Evolutionary conservation across 2,329 filamentous ascomycete species (phyloP).

Genomic region (Aspergillus carbonarius): DNA sequence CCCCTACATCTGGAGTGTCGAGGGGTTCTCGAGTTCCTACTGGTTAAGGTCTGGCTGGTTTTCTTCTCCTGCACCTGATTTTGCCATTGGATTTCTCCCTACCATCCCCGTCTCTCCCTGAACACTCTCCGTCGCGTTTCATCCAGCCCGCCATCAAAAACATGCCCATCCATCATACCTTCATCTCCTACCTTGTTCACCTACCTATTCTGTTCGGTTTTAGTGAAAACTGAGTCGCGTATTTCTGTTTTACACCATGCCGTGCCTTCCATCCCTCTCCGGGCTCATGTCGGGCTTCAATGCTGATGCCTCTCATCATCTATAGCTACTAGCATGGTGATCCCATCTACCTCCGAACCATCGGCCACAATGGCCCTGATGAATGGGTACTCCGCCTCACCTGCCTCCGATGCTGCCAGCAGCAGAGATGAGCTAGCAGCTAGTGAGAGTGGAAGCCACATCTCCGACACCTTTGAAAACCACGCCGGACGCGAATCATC

Average conservation of each 20-base stretch:
- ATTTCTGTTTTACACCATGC: conserved; percentile 24
- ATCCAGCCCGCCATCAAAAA: conserved; percentile 42
- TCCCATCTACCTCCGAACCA: conserved; percentile 42
- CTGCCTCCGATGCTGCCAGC: conserved; percentile 25
- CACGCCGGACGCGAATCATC: conserved; percentile 53
- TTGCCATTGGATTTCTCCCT: conserved; percentile 21
- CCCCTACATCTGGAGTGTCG: conserved; percentile 19
- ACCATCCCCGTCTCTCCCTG: conserved; percentile 19
- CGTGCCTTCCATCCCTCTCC: conserved; percentile 22
- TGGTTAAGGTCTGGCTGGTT: conserved; percentile 17
- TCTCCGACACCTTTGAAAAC: conserved; percentile 68
- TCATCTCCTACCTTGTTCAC: conserved; percentile 27
- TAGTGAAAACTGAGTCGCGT: conserved; percentile 36
- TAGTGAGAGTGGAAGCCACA: conserved; percentile 69
- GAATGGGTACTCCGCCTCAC: conserved; percentile 34
- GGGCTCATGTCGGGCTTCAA: conserved; percentile 34
- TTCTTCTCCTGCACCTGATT: conserved; percentile 21
- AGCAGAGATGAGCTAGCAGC: conserved; percentile 41
- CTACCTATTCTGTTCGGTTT: conserved; percentile 22
- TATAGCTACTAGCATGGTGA: conserved; percentile 47
- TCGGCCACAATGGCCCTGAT: conserved; percentile 33
- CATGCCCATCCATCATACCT: conserved; percentile 36
- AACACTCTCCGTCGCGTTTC: conserved; percentile 31
- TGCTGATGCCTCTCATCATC: conserved; percentile 39
- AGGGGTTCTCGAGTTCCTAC: conserved; percentile 16